Evolutionary conservation across 805 yeast species (phyloP).

Genomic region (Maudiozyma saulgeensis): DNA sequence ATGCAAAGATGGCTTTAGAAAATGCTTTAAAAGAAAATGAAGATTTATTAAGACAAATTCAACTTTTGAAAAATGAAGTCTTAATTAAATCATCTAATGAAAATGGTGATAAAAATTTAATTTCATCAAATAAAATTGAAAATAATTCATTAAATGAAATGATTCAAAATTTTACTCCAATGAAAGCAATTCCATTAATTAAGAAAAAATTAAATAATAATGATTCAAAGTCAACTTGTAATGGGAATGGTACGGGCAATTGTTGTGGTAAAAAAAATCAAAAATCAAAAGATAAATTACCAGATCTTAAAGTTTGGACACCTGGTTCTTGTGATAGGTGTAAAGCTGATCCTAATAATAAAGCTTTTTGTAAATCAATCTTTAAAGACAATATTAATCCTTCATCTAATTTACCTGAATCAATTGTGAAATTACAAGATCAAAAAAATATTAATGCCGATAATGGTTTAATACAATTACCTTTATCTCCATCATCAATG

Average conservation of each 20-base stretch:
- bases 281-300: neutral
- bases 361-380: conserved; percentile 3
- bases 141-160: conserved; percentile 20
- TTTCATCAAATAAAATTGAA: neutral
- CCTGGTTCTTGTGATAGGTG: conserved; percentile 2
- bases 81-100: neutral
- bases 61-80: neutral
- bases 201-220: neutral
- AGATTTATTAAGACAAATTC: neutral
- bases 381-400: neutral
- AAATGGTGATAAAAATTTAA: neutral
- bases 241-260: neutral
- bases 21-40: neutral
- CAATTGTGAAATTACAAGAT: neutral
- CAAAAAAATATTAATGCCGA: no score
- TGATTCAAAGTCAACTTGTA: neutral
- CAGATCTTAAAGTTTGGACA: neutral
- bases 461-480: neutral
- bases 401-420: neutral
- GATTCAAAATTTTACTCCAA: conserved; percentile 43
- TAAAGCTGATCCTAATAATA: conserved; percentile 1
- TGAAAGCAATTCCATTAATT: conserved; percentile 44
- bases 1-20: conserved; percentile 30
- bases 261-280: neutral
- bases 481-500: neutral